Evolutionary conservation across 345 rosid genomes (phyloP).

Genomic region (Syzygium grande): DNA sequence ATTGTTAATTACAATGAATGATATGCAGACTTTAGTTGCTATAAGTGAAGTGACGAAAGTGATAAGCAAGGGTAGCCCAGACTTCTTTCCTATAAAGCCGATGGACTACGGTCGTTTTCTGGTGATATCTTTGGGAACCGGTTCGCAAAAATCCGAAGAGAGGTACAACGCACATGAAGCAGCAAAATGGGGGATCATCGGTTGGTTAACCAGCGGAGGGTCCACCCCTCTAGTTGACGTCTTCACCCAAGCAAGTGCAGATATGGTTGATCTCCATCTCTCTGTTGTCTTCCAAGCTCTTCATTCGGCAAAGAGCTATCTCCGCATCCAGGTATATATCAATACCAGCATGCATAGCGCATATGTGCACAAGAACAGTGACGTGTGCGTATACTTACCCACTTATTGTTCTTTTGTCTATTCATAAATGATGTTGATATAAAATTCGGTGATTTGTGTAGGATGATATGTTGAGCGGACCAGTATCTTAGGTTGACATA

Average conservation of each 20-base stretch:
- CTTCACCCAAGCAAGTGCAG: constrained; percentile 11
- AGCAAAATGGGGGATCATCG: constrained; percentile 14
- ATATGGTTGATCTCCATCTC: constrained; percentile 5
- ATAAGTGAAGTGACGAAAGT: constrained; percentile 11
- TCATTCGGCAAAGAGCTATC: constrained; percentile 4
- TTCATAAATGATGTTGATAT: neutral
- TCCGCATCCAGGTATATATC: constrained; percentile 1
- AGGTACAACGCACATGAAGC: constrained; percentile 2
- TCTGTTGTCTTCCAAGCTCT: constrained; percentile 4
- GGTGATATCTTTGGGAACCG: constrained; percentile 14
- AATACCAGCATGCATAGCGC: neutral
- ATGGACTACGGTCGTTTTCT: constrained; percentile 14
- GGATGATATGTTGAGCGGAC: constrained; percentile 3
- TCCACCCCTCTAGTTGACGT: constrained; percentile 9
- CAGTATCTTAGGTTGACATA: constrained; percentile 3
- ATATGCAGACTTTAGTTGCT: constrained; percentile 7
- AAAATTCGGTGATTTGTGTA: neutral
- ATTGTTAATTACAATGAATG: neutral
- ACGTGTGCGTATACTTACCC: neutral
- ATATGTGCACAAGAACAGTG: neutral
- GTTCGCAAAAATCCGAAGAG: neutral
- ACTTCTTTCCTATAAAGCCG: constrained; percentile 12
- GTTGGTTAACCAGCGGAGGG: constrained; percentile 5
- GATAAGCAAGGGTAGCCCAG: constrained; percentile 7
- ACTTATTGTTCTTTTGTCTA: neutral